Base-by-base conservation (phyloP, 768 basidiomycete species). In the Chalciporus piperatus region DNA sequence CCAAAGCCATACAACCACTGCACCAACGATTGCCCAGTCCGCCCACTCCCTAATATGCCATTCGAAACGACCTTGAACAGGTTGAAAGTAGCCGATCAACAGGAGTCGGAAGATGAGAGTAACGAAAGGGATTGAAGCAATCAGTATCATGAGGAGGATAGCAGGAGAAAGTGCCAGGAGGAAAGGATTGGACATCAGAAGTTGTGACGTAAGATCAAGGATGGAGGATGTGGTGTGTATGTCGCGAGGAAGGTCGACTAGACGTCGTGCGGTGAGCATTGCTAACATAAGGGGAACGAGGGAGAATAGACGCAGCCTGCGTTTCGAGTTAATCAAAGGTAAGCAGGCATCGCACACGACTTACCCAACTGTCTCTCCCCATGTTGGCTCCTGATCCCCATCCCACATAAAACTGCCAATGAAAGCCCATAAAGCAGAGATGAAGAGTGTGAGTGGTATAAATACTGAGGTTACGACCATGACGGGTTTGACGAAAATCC, bases 361-460 rank as follows among this genome's bases (percentile, higher is more conserved):
- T 70, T 59, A 89, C 87, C 89, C 89, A 41, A 83, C 76, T 20
- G 85, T 87, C 70, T 90, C 87, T 45, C 88, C 87, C 89, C 89
- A 91, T 11, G 87, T 88, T 33, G 83, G 83, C 50, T 80, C 81
- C 38, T 66, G 64, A 48, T 70, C 63, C n/a, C 61, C 65, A 47
- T 77, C 77, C 74, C 78, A 81, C 72, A 81, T 75, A 58, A 91
- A 91, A 62, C 87, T 89, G 27, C 88, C 89, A 13, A 85, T 74
- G 66, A 92, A 92, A 1, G 89, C 88, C 82, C 89, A 90, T 22
- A 90, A 58, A 7, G 88, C 81, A 38, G 86, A 89, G 44, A 89
- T 74, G 61, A 89, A 77, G 54, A 92, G 72, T 0, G 85, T 84
- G 23, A 79, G 78, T 37, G 91, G 89, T 43, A 89, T 82, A 60